Conservation (phyloP, 2,329 filamentous ascomycete genomes). For the Verruconis gallopava region DNA sequence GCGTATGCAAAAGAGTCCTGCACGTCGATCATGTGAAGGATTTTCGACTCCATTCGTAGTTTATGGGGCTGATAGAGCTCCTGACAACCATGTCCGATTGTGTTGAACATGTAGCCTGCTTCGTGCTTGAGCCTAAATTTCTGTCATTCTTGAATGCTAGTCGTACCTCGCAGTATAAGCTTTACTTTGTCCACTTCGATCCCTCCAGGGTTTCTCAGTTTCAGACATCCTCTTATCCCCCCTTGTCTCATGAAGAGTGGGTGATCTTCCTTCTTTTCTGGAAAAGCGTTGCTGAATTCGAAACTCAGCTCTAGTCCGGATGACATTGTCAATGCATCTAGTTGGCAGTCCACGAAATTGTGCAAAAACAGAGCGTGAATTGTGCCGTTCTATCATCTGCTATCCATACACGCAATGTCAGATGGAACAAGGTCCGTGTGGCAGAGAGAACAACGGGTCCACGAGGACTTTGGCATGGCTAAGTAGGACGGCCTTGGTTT, state of each 20-base stretch:
- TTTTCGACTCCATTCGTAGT: constrained; percentile 2
- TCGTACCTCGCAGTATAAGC: constrained; percentile 8
- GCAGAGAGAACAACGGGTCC: too few relatives aligned
- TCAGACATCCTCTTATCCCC: constrained; percentile 7
- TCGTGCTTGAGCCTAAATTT: too few relatives aligned
- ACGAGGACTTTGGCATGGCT: too few relatives aligned
- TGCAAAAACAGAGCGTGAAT: too few relatives aligned
- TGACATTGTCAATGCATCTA: too few relatives aligned
- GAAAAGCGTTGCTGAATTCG: constrained; percentile 7
- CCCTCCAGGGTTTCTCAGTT: neutral
- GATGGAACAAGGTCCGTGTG: too few relatives aligned
- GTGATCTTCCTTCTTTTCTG: neutral
- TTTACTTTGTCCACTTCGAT: constrained; percentile 9
- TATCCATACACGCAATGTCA: too few relatives aligned
- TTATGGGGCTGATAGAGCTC: constrained; percentile 6
- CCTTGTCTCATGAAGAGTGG: constrained; percentile 7
- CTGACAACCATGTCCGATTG: constrained; percentile 6
- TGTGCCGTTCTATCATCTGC: too few relatives aligned
- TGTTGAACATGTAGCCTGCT: constrained; percentile 6
- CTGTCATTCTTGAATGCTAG: too few relatives aligned
- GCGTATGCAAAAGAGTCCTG: constrained; percentile 1
- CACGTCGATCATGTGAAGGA: constrained; percentile 9
- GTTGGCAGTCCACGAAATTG: too few relatives aligned
- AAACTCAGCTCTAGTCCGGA: constrained; percentile 4
- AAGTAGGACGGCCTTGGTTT: too few relatives aligned